Evolutionary conservation across 108 stramenopile genomes (phyloP), one percentile per base, ranked within the genome.

Genomic region (Cyclotella choctawhatcheeana): DNA sequence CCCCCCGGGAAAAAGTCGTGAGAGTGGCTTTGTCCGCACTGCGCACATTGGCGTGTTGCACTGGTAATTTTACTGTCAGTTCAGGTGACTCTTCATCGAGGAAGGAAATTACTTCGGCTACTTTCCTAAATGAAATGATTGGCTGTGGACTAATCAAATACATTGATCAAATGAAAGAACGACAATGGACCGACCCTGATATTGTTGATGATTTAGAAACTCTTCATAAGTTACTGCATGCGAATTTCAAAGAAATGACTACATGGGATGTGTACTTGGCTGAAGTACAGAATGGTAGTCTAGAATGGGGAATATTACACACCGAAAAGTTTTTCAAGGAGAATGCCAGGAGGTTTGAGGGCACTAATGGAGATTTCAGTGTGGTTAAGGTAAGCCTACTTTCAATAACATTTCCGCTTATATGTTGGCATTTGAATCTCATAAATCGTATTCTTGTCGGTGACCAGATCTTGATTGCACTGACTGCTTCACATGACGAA

Each of bases 271-370:
- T 93, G 27, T 97, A 96, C 88, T 82, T 90, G 74, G 88, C 90
- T 53, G 95, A 97, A 81, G 93, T 97, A 1, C 81, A 87, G 67
- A 89, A 86, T 14, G 95, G 97, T n/a, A 87, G 87, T 61, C 82
- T 97, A 25, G 84, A 90, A 74, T 98, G 97, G 97, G 97, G 98
- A 60, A 90, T 94, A 18, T 74, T 88, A 22, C 98, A 98, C 84
- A 93, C 93, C 10, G 97, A 97, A 58, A 93, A 93, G 31, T 98
- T 98, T 77, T 97, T 94, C 78, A 87, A 88, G 64, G 93, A 94
- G 59, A 93, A 94, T 73, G 87, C 90, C 29, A 83, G 70, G 47
- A 89, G 87, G 82, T 80, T 93, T 72, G 95, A 96, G 67, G 89
- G 90, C 8, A 58, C 73, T 29, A 86, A 96, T 67, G 88, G 90